Evolutionary conservation across 2,329 filamentous ascomycete genomes (phyloP).

Genomic region (Xylaria sp.): DNA sequence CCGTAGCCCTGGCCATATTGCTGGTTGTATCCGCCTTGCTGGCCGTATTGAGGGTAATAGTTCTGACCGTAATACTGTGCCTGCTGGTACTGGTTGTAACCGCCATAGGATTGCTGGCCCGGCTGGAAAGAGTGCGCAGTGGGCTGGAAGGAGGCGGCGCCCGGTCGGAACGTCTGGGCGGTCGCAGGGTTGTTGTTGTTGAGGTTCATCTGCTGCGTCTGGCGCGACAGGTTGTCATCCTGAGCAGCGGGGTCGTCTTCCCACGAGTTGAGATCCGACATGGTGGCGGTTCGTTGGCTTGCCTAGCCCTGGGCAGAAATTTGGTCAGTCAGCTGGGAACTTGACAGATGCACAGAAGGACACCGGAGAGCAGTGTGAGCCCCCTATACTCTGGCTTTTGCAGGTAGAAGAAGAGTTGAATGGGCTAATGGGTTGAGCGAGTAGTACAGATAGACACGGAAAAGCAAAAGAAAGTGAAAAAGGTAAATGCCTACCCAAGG

Average conservation of each 20-base stretch:
- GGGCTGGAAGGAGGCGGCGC: slow-evolving; percentile 74
- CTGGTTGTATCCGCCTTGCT: slow-evolving; percentile 50
- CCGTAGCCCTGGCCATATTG: slow-evolving; percentile 61
- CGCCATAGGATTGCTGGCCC: slow-evolving; percentile 69
- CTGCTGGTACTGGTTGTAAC: slow-evolving; percentile 62
- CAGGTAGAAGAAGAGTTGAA: too few relatives aligned
- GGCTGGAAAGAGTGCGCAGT: slow-evolving; percentile 74
- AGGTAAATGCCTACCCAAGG: not conserved
- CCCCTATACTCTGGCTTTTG: too few relatives aligned
- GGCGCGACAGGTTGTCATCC: slow-evolving; percentile 78
- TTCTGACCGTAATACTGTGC: slow-evolving; percentile 51
- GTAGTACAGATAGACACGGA: too few relatives aligned
- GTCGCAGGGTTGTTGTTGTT: slow-evolving; percentile 56
- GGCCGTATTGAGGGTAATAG: slow-evolving; percentile 63
- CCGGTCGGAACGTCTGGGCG: slow-evolving; percentile 66
- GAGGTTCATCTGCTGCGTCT: slow-evolving; percentile 78
- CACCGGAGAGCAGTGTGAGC: too few relatives aligned
- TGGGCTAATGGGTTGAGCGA: too few relatives aligned
- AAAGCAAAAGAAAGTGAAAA: not conserved
- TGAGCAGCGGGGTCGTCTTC: slow-evolving; percentile 83
- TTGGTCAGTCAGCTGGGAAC: not conserved
- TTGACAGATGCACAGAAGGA: not conserved
- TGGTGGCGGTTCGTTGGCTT: slow-evolving; percentile 49
- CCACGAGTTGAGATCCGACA: slow-evolving; percentile 95
- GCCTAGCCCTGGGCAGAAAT: not conserved